Percentiles rank a stretch among this genome's conserved stretches.
Evolutionary conservation across 2,329 filamentous ascomycete genomes (phyloP).

Genomic region (Nannizziopsis barbatae): DNA sequence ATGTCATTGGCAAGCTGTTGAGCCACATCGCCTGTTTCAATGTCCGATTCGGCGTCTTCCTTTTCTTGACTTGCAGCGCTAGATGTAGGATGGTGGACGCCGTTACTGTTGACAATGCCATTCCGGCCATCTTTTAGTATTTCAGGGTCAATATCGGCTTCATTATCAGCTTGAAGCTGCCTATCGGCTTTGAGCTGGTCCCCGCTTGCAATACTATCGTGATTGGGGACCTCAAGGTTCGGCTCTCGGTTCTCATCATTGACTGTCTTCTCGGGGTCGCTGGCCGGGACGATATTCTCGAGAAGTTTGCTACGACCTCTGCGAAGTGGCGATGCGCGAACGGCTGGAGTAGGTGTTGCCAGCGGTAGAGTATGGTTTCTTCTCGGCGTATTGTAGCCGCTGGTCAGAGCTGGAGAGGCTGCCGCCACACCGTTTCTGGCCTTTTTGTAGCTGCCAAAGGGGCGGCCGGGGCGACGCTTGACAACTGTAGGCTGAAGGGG

Average conservation of each 20-base stretch:
- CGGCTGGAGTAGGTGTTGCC: conserved; percentile 23
- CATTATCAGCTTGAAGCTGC: background rate
- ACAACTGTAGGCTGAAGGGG: conserved; percentile 29
- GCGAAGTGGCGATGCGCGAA: conserved; percentile 20
- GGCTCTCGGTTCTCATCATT: background rate
- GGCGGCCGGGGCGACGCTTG: conserved; percentile 31
- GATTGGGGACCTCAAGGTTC: background rate
- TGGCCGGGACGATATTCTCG: conserved; percentile 19
- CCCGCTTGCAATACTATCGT: background rate
- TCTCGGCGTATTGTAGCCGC: conserved; percentile 30
- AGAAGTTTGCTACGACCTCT: conserved; percentile 23
- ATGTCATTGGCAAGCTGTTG: background rate
- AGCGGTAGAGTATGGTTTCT: conserved; percentile 23
- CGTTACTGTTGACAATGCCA: background rate
- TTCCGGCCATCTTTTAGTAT: background rate
- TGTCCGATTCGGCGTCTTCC: background rate
- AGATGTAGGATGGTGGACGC: background rate
- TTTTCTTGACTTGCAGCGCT: background rate
- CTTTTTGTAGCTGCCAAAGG: conserved; percentile 24
- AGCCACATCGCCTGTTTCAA: background rate
- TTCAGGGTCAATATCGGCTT: background rate
- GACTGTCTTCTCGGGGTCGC: background rate
- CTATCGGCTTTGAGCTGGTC: background rate
- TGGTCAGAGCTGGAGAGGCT: conserved; percentile 26
- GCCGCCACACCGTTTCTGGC: conserved; percentile 21